Conservation (phyloP, 2,329 filamentous ascomycete genomes). For the Microdochium trichocladiopsis region DNA sequence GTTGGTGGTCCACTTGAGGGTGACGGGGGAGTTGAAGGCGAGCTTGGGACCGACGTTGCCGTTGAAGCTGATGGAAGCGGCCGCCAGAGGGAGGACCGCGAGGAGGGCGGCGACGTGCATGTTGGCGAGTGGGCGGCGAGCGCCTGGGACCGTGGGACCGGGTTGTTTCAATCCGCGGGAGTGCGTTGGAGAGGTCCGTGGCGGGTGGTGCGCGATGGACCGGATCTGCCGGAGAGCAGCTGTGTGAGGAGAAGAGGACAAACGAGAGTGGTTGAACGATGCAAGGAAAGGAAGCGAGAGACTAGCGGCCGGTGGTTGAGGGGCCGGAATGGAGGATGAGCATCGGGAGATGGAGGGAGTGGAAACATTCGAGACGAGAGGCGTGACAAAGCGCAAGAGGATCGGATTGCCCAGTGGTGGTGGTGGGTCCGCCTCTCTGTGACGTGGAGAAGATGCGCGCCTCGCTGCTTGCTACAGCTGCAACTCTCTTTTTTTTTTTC, state of each 20-base stretch:
- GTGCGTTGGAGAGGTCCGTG: too few species aligned
- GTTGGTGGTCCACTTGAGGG: not conserved
- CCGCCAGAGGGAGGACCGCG: not conserved
- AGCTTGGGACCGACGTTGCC: not conserved
- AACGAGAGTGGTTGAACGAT: not conserved
- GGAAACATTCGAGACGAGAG: too few species aligned
- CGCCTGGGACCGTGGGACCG: not conserved
- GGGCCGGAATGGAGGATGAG: not conserved
- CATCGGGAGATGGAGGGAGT: not conserved
- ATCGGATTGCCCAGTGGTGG: too few species aligned
- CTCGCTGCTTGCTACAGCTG: too few species aligned
- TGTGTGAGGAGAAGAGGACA: not conserved
- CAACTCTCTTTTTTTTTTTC: too few species aligned
- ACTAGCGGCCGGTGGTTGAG: not conserved
- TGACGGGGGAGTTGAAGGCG: not conserved
- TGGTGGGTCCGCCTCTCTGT: not conserved
- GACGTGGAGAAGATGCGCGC: too few species aligned
- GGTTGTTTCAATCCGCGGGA: not conserved
- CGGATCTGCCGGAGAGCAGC: not conserved
- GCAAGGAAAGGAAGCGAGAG: not conserved
- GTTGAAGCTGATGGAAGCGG: slow-evolving; percentile 1
- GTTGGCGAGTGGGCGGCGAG: not conserved
- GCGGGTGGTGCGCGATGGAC: too few species aligned
- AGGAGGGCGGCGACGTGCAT: not conserved
- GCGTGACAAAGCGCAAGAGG: too few species aligned